Evolutionary conservation across 192 early-diverging fungal genomes (phyloP).

Genomic region (Geosiphon pyriformis): DNA sequence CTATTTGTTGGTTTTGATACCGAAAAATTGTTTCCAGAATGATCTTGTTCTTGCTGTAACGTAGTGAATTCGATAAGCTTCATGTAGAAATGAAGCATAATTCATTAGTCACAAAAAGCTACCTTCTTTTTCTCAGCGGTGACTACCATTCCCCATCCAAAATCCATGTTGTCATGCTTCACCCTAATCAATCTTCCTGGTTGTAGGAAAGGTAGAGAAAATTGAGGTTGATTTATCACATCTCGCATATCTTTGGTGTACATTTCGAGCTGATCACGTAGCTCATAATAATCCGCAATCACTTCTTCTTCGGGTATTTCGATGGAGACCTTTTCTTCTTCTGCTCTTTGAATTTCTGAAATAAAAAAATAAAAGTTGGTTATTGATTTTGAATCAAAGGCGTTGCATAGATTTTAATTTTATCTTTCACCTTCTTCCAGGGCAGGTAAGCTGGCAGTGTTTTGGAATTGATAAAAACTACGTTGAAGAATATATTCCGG

Average conservation of each 20-base stretch:
- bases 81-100: background rate
- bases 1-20: background rate
- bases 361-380: background rate
- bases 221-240: slow-evolving; percentile 76
- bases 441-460: slow-evolving; percentile 72
- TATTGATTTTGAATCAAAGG: background rate
- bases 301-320: slow-evolving; percentile 64
- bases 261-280: slow-evolving; percentile 63
- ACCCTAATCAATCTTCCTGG: slow-evolving; percentile 74
- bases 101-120: background rate
- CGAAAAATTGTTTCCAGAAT: background rate
- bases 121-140: slow-evolving; percentile 56
- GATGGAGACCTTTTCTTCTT: slow-evolving; percentile 46
- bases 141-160: slow-evolving; percentile 91
- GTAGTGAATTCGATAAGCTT: background rate
- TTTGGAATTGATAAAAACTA: slow-evolving; percentile 93
- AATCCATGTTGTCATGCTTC: slow-evolving; percentile 58
- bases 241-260: slow-evolving; percentile 62
- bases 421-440: slow-evolving; percentile 49
- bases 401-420: background rate
- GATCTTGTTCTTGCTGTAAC: background rate
- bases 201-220: slow-evolving; percentile 81
- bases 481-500: slow-evolving; percentile 89
- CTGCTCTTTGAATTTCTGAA: slow-evolving; percentile 51
- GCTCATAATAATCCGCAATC: slow-evolving; percentile 69